A percentile compares a stretch with the other conserved stretches of the same genome.
phyloP scores from a whole-genome alignment of 2,329 filamentous ascomycete genomes.

The Ceratocystis cubensis region DNA sequence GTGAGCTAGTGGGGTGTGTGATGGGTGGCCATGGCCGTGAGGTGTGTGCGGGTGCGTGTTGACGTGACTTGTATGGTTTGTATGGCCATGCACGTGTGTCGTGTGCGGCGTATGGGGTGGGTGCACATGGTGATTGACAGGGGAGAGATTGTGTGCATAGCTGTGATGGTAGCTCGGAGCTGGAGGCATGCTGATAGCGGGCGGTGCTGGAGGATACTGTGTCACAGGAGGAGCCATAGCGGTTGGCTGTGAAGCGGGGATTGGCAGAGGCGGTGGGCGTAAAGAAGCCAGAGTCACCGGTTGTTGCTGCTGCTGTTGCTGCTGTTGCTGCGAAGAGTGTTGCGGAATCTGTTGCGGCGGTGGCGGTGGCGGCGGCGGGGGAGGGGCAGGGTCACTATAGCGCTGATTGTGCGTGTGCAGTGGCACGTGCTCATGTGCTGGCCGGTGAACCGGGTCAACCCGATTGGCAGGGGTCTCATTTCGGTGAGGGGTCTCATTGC shows the following conservation, averaged over 20 bases:
- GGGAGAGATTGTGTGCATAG: conserved; percentile 3
- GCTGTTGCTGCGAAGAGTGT: conserved; percentile 10
- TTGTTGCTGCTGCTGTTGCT: conserved; percentile 13
- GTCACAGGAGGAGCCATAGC: conserved; percentile 22
- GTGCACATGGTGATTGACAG: conserved; percentile 13
- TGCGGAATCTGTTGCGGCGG: conserved; percentile 17
- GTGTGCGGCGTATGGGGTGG: conserved; percentile 14
- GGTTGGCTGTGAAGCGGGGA: conserved; percentile 15
- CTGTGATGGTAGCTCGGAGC: conserved; percentile 24
- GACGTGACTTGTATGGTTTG: conserved; percentile 3
- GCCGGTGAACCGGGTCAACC: conserved; percentile 2
- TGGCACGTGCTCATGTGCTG: conserved; percentile 7
- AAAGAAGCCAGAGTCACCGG: conserved; percentile 22
- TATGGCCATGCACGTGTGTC: too few species aligned
- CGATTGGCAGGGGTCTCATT: background rate
- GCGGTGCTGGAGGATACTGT: conserved; percentile 23
- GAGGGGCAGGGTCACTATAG: conserved; percentile 12
- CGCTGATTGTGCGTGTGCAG: conserved; percentile 11
- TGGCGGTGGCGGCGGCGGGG: conserved; percentile 9
- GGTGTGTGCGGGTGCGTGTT: conserved; percentile 11
- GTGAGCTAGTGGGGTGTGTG: conserved; percentile 4
- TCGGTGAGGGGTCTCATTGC: background rate
- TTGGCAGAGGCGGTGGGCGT: conserved; percentile 20
- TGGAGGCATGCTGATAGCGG: conserved; percentile 29
- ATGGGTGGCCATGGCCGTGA: background rate